phyloP scores from a whole-genome alignment of 2,329 filamentous ascomycete species.

The Colletotrichum agaves region DNA sequence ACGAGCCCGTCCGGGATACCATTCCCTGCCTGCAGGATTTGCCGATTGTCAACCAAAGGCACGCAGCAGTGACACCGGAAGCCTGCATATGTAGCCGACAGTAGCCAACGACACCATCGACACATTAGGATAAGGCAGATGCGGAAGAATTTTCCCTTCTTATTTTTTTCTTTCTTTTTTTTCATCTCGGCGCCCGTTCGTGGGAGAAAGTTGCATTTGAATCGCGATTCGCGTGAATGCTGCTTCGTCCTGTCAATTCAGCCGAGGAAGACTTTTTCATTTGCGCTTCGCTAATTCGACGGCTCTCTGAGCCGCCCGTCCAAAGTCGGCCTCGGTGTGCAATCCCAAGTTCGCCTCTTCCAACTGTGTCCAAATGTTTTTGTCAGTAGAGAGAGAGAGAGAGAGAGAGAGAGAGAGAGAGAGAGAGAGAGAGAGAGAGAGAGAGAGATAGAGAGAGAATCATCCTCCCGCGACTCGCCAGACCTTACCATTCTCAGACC shows the following conservation, averaged over 20 bases:
- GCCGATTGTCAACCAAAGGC: too few relatives aligned
- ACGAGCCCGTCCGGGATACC: too few relatives aligned
- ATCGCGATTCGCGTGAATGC: too few relatives aligned
- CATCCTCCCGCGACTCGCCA: neutral
- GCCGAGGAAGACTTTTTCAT: rapidly evolving
- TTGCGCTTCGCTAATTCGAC: conserved; percentile 45
- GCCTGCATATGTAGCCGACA: neutral
- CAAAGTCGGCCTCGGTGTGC: conserved; percentile 53
- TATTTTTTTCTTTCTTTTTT: neutral
- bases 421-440: neutral
- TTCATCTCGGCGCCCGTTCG: too few relatives aligned
- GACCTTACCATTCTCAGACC: conserved; percentile 53
- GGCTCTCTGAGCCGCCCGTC: conserved; percentile 46
- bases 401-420: neutral
- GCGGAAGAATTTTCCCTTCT: neutral
- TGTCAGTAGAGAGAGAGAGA: neutral
- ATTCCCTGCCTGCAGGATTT: too few relatives aligned
- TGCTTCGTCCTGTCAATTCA: neutral
- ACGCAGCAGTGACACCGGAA: neutral
- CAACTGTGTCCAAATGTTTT: conserved; percentile 42
- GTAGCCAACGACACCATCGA: neutral
- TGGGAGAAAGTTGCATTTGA: neutral
- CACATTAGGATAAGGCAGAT: neutral
- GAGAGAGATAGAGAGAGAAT: neutral
- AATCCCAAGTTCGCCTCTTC: conserved; percentile 49